Evolutionary conservation across 371 early-diverging fungal genomes (phyloP), one percentile per base, ranked within the genome.

Genomic region (Lichtheimia corymbifera): DNA sequence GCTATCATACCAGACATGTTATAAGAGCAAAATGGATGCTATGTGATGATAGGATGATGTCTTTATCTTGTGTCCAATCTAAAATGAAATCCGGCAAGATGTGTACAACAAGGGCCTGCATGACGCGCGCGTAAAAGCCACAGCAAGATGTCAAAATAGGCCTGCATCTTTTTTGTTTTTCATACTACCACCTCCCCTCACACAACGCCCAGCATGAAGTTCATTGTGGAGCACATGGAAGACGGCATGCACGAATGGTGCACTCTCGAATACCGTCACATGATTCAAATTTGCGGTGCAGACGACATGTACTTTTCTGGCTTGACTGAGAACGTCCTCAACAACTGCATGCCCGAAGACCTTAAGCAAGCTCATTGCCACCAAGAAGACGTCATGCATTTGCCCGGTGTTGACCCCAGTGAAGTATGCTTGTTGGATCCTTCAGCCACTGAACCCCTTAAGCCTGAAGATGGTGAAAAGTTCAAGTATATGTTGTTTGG

Each of bases 401-500:
- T 80, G 71, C 83, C 83, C 51, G 81, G 79, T 47, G 78, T 87
- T 22, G 79, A 81, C 28, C 72, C 73, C 22, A 79, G 78, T 35
- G 83, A 86, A 50, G 82, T 90, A n/a, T 84, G 91, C 59, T 75
- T 93, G n/a, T 72, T 91, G 45, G 91, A 93, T 68, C 91, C 91
- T 40, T 64, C 84, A 12, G 85, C 87, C 5, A 74, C 74, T 5
- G 60, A 79, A 50, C 79, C 80, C 27, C 76, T 93, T 45, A 52
- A 71, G 30, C 91, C 91, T 24, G 86, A 80, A 54, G 93, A 93
- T 69, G 90, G 77, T 17, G 82, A 83, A 17, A 72, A 68, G 14
- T 93, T 81, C 62, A 87, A 89, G 28, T 90, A 84, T 70, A 83
- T 90, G 59, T 71, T 93, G 64, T 93, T 93, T 81, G 93, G 93